These are phyloP conservation scores for Cymodocea nodosa DNA, from an alignment of 116 monocot genomes.

Conservation along the genomic window DNA sequence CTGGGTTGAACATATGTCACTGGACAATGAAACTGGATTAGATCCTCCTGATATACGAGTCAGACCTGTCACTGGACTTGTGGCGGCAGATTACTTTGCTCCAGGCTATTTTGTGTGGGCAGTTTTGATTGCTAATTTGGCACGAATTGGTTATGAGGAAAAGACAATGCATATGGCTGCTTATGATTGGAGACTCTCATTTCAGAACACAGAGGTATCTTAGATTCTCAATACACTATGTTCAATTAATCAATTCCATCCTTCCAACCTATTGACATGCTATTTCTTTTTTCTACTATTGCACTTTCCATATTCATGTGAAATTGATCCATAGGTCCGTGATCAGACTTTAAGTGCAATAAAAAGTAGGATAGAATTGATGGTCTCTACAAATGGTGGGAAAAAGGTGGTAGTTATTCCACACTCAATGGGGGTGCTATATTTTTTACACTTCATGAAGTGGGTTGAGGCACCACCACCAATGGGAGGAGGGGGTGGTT, in stretches of 20 bases:
- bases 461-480: conserved; percentile 96
- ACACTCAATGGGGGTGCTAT: conserved; percentile 95
- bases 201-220: conserved; percentile 94
- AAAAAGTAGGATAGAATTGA: conserved; percentile 94
- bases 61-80: conserved; percentile 88
- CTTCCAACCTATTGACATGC: not conserved
- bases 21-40: conserved; percentile 98
- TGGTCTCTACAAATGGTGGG: conserved; percentile 85
- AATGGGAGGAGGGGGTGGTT: conserved; percentile 70
- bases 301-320: not conserved
- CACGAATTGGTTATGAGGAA: conserved; percentile 96
- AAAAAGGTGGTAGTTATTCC: conserved; percentile 97
- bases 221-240: not conserved
- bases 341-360: conserved; percentile 94
- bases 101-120: conserved; percentile 99
- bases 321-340: conserved; percentile 39
- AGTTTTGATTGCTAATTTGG: conserved; percentile 97
- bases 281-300: conserved; percentile 1
- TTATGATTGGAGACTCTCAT: conserved; percentile 98
- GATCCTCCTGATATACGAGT: conserved; percentile 91
- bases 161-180: conserved; percentile 99
- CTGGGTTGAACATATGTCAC: conserved; percentile 98
- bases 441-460: conserved; percentile 99
- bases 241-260: not conserved
- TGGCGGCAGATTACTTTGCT: conserved; percentile 96